Evolutionary conservation across 108 stramenopile species (phyloP).

Genomic region (Discostella stelligeroides): DNA sequence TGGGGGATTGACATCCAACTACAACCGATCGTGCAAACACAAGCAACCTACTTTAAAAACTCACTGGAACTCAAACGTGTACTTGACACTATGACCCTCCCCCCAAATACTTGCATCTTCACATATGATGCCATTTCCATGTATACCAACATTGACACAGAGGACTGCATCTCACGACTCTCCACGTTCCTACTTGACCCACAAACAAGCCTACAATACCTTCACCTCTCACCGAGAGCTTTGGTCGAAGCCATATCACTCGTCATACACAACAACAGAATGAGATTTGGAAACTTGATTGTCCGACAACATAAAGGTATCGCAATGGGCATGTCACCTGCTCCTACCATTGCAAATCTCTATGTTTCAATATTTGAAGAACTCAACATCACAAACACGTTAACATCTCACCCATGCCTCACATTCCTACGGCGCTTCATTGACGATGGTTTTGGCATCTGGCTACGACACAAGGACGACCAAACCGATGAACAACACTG

Average conservation of each 20-base stretch:
- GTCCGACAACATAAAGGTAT: not conserved
- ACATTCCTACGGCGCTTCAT: no score
- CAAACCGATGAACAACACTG: no score
- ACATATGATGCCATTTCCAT: no score
- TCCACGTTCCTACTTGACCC: not conserved
- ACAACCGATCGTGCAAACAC: not conserved
- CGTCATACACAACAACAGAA: not conserved
- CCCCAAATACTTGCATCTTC: not conserved
- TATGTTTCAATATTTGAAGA: not conserved
- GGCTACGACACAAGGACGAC: no score
- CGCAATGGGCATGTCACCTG: not conserved
- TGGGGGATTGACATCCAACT: not conserved
- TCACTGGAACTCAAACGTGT: conserved; percentile 1
- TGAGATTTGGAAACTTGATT: not conserved
- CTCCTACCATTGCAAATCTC: conserved; percentile 4
- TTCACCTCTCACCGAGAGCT: no score
- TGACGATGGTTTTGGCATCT: no score
- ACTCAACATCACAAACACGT: not conserved
- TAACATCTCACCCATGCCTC: no score
- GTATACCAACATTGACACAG: no score
- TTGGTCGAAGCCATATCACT: not conserved
- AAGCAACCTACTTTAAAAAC: conserved; percentile 12
- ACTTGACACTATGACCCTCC: not conserved
- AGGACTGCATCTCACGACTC: not conserved
- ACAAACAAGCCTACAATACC: no score